A percentile compares a stretch with the other conserved stretches of the same genome.
Conservation (phyloP, 2,329 filamentous ascomycete species). For the Fusarium praegraminearum region DNA sequence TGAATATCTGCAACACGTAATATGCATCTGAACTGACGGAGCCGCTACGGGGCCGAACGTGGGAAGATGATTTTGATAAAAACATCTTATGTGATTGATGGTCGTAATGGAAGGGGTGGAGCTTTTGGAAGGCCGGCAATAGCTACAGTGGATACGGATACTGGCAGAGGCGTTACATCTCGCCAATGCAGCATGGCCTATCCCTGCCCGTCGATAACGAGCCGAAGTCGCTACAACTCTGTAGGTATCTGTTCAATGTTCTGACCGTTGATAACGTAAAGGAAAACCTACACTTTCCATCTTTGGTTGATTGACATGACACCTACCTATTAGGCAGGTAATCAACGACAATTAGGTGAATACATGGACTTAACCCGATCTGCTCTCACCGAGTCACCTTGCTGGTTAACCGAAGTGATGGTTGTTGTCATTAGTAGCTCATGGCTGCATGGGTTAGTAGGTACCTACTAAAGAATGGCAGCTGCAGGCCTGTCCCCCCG, state of each 20-base stretch:
- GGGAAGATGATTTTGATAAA: conserved; percentile 29
- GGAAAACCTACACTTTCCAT: not conserved
- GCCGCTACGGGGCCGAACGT: conserved; percentile 30
- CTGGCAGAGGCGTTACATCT: conserved; percentile 15
- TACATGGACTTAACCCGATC: not conserved
- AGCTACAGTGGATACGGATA: conserved; percentile 18
- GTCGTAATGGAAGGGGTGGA: conserved; percentile 30
- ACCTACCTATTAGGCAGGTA: no score
- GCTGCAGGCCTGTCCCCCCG: conserved; percentile 36
- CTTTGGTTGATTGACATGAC: not conserved
- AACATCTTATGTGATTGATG: conserved; percentile 46
- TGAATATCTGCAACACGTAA: not conserved
- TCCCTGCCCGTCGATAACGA: conserved; percentile 16
- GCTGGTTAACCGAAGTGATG: not conserved
- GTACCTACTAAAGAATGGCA: conserved; percentile 18
- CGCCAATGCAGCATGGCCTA: conserved; percentile 23
- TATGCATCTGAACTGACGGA: conserved; percentile 17
- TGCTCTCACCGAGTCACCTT: not conserved
- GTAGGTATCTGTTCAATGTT: not conserved
- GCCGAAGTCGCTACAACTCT: conserved; percentile 15
- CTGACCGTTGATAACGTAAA: not conserved
- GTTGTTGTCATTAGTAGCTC: conserved; percentile 8
- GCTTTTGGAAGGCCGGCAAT: conserved; percentile 4
- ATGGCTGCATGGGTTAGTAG: conserved; percentile 7
- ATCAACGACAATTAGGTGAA: not conserved